These are phyloP conservation scores for Orbilia quercus DNA, from an alignment of 2,329 filamentous ascomycete genomes.

Conservation along the genomic window DNA sequence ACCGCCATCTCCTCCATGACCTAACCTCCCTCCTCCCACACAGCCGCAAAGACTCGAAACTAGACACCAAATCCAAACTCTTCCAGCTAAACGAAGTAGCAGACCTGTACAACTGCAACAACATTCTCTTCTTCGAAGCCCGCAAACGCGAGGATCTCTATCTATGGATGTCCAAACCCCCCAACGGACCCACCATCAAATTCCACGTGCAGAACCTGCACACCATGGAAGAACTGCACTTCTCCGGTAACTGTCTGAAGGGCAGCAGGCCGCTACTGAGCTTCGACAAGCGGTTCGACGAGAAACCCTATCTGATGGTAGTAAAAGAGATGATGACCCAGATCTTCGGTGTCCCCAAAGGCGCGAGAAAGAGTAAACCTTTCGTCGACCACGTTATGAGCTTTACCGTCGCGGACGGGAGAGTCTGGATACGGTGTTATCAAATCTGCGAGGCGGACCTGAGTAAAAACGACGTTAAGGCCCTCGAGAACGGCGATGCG, in stretches of 20 bases:
- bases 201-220: constrained; percentile 88
- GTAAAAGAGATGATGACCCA: constrained; percentile 91
- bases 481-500: constrained; percentile 65
- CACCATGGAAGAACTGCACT: constrained; percentile 96
- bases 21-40: constrained; percentile 89
- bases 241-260: constrained; percentile 96
- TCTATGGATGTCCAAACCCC: constrained; percentile 89
- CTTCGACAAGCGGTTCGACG: constrained; percentile 88
- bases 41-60: constrained; percentile 92
- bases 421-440: constrained; percentile 96
- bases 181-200: constrained; percentile 80
- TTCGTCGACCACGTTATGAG: constrained; percentile 96
- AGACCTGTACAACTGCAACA: constrained; percentile 91
- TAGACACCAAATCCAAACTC: constrained; percentile 93
- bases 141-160: constrained; percentile 95
- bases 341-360: constrained; percentile 90
- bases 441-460: constrained; percentile 86
- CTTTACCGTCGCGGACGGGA: constrained; percentile 89
- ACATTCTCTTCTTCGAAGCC: constrained; percentile 93
- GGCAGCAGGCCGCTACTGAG: constrained; percentile 90
- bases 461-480: constrained; percentile 62
- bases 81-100: constrained; percentile 80
- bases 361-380: constrained; percentile 88
- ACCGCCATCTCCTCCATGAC: constrained; percentile 92
- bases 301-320: constrained; percentile 79